A percentile compares a stretch with the other conserved stretches of the same genome.
Conservation (phyloP, 2,329 filamentous ascomycete genomes). For the Apiospora kogelbergensis region DNA sequence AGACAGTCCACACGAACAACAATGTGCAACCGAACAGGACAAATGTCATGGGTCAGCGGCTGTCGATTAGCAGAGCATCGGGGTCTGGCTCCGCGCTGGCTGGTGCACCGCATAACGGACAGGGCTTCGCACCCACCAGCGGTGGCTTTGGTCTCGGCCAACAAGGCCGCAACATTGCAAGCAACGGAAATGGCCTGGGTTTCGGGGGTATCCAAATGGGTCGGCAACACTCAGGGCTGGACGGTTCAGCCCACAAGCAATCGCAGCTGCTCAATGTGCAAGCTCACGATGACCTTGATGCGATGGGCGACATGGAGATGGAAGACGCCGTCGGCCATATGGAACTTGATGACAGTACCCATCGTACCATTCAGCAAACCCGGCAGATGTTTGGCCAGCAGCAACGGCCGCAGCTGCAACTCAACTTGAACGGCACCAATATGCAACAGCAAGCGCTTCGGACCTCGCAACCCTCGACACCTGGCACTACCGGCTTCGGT, state of each 20-base stretch:
- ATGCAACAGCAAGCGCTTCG: slow-evolving; percentile 76
- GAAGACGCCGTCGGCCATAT: slow-evolving; percentile 74
- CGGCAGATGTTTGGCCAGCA: slow-evolving; percentile 64
- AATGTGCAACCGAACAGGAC: slow-evolving; percentile 37
- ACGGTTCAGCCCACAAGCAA: slow-evolving; percentile 37
- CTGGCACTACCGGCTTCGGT: slow-evolving; percentile 72
- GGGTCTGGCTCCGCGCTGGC: slow-evolving; percentile 24
- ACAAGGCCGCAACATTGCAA: slow-evolving; percentile 21
- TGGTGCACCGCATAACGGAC: slow-evolving; percentile 26
- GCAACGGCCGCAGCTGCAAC: slow-evolving; percentile 71
- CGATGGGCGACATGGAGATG: slow-evolving; percentile 95
- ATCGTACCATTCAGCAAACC: slow-evolving; percentile 67
- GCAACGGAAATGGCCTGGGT: slow-evolving; percentile 21
- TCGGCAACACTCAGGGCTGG: slow-evolving; percentile 28
- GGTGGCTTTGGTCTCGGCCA: slow-evolving; percentile 29
- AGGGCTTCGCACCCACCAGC: slow-evolving; percentile 25
- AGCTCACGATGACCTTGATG: slow-evolving; percentile 69
- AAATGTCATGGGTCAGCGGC: slow-evolving; percentile 28
- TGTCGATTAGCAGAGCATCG: slow-evolving; percentile 30
- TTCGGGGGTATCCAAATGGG: slow-evolving; percentile 41
- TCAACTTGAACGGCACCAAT: slow-evolving; percentile 78
- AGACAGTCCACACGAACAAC: slow-evolving; percentile 79
- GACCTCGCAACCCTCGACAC: slow-evolving; percentile 83
- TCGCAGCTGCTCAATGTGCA: slow-evolving; percentile 45
- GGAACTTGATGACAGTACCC: slow-evolving; percentile 58